Evolutionary conservation across 495 filamentous ascomycete species (phyloP).

Genomic region (Annulohypoxylon stygium): DNA sequence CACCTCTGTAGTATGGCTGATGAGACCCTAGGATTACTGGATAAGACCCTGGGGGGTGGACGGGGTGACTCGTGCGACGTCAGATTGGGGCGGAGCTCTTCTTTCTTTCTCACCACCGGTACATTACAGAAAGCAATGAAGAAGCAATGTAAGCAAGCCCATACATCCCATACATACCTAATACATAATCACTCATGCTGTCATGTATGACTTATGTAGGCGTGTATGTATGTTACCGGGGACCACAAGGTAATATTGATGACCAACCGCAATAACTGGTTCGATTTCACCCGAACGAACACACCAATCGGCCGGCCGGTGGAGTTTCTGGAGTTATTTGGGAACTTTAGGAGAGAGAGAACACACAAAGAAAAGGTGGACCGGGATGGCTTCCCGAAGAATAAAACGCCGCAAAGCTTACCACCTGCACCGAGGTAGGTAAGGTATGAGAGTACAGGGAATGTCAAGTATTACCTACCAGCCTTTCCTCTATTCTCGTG

Average conservation of each 20-base stretch:
- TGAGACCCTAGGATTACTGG: slow-evolving; percentile 48
- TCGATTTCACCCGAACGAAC: slow-evolving; percentile 27
- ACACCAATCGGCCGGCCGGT: slow-evolving; percentile 16
- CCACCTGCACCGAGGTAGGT: background rate
- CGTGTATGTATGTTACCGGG: background rate
- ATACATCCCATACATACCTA: slow-evolving; percentile 23
- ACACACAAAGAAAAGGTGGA: background rate
- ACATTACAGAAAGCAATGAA: slow-evolving; percentile 32
- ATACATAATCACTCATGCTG: slow-evolving; percentile 20
- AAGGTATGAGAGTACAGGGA: background rate
- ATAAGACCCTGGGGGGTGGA: slow-evolving; percentile 36
- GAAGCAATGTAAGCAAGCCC: slow-evolving; percentile 43
- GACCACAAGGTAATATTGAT: slow-evolving; percentile 12
- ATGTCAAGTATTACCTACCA: background rate
- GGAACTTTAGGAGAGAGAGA: background rate
- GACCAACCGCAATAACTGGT: slow-evolving; percentile 4
- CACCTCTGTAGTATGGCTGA: slow-evolving; percentile 45
- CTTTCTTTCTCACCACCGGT: slow-evolving; percentile 7
- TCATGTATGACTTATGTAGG: slow-evolving; percentile 9
- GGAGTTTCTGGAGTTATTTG: background rate
- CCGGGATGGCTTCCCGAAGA: slow-evolving; percentile 7
- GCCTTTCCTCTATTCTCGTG: background rate
- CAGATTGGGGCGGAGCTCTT: slow-evolving; percentile 41
- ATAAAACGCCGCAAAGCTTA: slow-evolving; percentile 10
- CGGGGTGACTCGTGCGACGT: slow-evolving; percentile 39